phyloP scores from a whole-genome alignment of 805 yeast genomes.

The Saccharomycopsis javanensis region DNA sequence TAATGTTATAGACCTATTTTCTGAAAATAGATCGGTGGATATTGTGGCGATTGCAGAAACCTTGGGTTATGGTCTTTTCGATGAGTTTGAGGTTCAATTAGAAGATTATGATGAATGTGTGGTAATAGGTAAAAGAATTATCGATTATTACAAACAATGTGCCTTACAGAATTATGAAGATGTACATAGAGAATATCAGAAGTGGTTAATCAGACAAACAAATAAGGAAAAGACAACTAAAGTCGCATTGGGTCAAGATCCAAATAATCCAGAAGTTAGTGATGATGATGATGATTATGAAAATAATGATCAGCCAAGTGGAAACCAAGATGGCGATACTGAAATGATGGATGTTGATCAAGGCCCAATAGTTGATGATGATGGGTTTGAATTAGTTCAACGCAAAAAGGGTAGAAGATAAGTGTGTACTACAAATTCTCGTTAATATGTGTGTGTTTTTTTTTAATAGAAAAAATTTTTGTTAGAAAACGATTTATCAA shows the following conservation, averaged over 20 bases:
- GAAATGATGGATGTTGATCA: conserved; percentile 32
- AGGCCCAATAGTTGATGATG: conserved; percentile 74
- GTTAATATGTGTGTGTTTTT: background rate
- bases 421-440: background rate
- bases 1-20: conserved; percentile 68
- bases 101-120: conserved; percentile 79
- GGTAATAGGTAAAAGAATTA: conserved; percentile 55
- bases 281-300: conserved; percentile 40
- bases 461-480: too few relatives aligned
- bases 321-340: conserved; percentile 28
- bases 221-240: conserved; percentile 25
- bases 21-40: conserved; percentile 54
- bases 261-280: conserved; percentile 49
- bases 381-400: conserved; percentile 86
- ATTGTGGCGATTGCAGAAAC: conserved; percentile 76
- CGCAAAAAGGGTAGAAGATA: conserved; percentile 33
- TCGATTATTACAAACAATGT: conserved; percentile 61
- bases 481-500: too few relatives aligned
- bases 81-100: conserved; percentile 81
- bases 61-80: conserved; percentile 80
- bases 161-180: conserved; percentile 38
- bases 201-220: conserved; percentile 47
- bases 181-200: conserved; percentile 50
- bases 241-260: conserved; percentile 48
- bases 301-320: conserved; percentile 26